Conservation (phyloP, 106 monocot genomes). For the Dendrobium officinale region DNA sequence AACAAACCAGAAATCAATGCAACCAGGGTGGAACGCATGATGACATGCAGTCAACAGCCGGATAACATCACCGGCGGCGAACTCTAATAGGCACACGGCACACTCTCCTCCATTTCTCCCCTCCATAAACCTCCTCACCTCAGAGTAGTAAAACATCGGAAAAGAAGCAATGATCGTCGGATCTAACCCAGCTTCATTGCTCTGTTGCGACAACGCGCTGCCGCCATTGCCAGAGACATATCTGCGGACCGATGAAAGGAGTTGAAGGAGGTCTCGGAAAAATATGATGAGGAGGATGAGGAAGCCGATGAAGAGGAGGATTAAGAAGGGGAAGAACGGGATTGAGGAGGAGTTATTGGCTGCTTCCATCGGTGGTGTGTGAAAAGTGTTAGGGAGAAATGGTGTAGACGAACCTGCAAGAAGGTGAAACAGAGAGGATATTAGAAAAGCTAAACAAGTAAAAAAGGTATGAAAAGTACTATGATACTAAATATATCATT, state of each 20-base stretch:
- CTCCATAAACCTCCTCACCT: slow-evolving; percentile 5
- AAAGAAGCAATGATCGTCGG: slow-evolving; percentile 10
- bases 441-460: too few relatives aligned
- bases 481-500: too few relatives aligned
- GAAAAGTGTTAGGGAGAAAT: too few relatives aligned
- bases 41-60: neutral
- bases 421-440: too few relatives aligned
- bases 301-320: slow-evolving; percentile 46
- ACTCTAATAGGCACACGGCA: slow-evolving; percentile 41
- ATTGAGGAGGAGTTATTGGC: slow-evolving; percentile 6
- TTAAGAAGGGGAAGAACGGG: slow-evolving; percentile 34
- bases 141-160: slow-evolving; percentile 35
- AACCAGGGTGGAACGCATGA: slow-evolving; percentile 39
- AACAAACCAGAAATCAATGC: slow-evolving; percentile 43
- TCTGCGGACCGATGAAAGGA: slow-evolving; percentile 3
- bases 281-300: slow-evolving; percentile 47
- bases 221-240: neutral
- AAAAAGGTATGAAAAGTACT: too few relatives aligned
- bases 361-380: too few relatives aligned
- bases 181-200: slow-evolving; percentile 10
- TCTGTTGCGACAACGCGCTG: neutral
- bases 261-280: slow-evolving; percentile 39
- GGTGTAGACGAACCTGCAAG: too few relatives aligned
- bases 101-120: slow-evolving; percentile 15
- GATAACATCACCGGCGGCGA: slow-evolving; percentile 26